A percentile compares a stretch with the other conserved stretches of the same genome.
Conservation (phyloP, 306 rosid species). For the Gastrolobium villosum region DNA sequence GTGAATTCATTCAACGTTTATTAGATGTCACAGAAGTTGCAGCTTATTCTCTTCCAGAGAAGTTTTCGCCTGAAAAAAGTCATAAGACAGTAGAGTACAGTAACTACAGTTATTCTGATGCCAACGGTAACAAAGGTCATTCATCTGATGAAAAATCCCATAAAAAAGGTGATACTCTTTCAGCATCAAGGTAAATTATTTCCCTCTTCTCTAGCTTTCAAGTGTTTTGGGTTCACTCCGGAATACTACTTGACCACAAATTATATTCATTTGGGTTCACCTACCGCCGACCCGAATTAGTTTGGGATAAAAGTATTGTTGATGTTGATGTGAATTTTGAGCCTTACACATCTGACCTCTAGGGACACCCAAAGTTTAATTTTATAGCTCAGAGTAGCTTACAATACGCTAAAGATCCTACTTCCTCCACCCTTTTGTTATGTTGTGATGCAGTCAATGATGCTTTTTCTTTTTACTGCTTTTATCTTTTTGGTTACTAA, state of each 20-base stretch:
- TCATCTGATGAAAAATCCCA: conserved; percentile 62
- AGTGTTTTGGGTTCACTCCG: conserved; percentile 15
- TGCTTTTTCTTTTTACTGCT: neutral
- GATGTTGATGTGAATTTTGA: neutral
- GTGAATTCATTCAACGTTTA: conserved; percentile 92
- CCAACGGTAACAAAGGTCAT: conserved; percentile 56
- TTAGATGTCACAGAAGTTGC: conserved; percentile 80
- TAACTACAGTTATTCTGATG: conserved; percentile 59
- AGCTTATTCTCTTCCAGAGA: conserved; percentile 63
- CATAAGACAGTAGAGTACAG: conserved; percentile 63
- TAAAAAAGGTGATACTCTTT: conserved; percentile 59
- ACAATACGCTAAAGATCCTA: conserved; percentile 14
- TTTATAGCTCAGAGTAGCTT: conserved; percentile 18
- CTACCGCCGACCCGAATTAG: no score
- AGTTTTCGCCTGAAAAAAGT: conserved; percentile 61
- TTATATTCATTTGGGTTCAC: neutral
- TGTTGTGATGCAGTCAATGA: conserved; percentile 14
- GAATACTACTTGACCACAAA: conserved; percentile 1
- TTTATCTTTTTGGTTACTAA: conserved; percentile 22
- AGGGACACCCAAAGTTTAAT: neutral
- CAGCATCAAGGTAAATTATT: conserved; percentile 64
- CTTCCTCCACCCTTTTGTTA: conserved; percentile 28
- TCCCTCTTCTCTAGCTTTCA: conserved; percentile 21
- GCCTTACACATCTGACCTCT: conserved; percentile 31
- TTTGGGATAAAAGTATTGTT: no score